Percentiles rank a stretch among this genome's conserved stretches.
These are phyloP conservation scores for Flaveria floridana DNA, from an alignment of 140 eudicot species.

Conservation along the genomic window DNA sequence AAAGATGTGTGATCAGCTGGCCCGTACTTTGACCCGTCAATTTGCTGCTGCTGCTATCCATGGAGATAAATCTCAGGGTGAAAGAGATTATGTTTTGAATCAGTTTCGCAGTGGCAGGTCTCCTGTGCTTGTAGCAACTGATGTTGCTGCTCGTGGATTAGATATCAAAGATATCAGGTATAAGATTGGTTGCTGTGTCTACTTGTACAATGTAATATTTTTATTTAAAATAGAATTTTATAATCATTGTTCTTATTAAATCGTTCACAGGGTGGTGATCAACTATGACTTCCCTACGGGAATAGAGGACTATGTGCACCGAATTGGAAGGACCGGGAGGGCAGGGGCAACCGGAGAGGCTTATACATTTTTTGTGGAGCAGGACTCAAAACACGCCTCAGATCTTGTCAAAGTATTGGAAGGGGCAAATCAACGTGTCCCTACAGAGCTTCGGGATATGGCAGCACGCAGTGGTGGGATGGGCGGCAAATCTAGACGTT, in stretches of 20 bases:
- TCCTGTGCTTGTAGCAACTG: constrained; percentile 94
- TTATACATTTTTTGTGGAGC: constrained; percentile 75
- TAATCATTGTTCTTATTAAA: not conserved
- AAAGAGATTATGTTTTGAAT: constrained; percentile 76
- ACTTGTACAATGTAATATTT: not conserved
- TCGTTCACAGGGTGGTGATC: constrained; percentile 66
- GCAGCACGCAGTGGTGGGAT: constrained; percentile 84
- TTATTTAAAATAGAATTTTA: not conserved
- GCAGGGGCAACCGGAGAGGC: constrained; percentile 98
- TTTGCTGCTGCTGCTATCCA: constrained; percentile 95
- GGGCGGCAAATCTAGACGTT: constrained; percentile 51
- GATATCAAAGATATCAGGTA: constrained; percentile 92
- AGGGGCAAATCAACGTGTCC: constrained; percentile 92
- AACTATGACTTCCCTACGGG: constrained; percentile 94
- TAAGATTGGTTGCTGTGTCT: not conserved
- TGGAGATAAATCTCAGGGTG: constrained; percentile 88
- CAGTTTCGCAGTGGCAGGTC: constrained; percentile 82
- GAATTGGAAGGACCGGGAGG: constrained; percentile 96
- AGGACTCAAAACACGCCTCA: constrained; percentile 77
- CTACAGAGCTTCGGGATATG: constrained; percentile 71
- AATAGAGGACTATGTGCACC: constrained; percentile 90
- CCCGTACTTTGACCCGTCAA: constrained; percentile 59
- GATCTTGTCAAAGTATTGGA: constrained; percentile 82
- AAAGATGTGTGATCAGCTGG: constrained; percentile 88
- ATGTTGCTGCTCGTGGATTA: constrained; percentile 97